Percentiles rank a stretch among this genome's conserved stretches.
Evolutionary conservation across 2,329 filamentous ascomycete genomes (phyloP).

Genomic region (Teratosphaeria pseudoeucalypti): DNA sequence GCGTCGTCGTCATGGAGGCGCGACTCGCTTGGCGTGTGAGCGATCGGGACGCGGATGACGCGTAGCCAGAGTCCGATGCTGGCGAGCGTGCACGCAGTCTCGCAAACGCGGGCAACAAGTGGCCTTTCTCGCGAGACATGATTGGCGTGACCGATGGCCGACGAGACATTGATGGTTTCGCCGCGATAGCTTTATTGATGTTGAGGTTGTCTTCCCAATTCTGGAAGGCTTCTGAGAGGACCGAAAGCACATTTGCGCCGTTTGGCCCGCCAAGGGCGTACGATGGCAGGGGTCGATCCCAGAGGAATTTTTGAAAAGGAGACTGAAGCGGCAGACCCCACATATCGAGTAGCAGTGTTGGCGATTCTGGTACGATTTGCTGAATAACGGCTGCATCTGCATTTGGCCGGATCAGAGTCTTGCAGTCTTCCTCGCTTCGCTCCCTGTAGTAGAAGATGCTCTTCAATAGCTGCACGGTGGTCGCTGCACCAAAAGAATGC

Average conservation of each 20-base stretch:
- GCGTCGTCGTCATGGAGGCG: constrained; percentile 12
- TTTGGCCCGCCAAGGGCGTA: constrained; percentile 46
- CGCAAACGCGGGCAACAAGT: constrained; percentile 20
- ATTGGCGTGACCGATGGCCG: constrained; percentile 18
- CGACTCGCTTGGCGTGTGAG: constrained; percentile 14
- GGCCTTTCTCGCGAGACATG: constrained; percentile 17
- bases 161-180: constrained; percentile 19
- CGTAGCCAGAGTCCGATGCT: constrained; percentile 24
- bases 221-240: constrained; percentile 68
- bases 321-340: constrained; percentile 67
- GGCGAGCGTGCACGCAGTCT: constrained; percentile 21
- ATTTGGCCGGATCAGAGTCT: constrained; percentile 52
- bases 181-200: constrained; percentile 55
- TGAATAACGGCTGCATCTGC: constrained; percentile 45
- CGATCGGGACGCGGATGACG: constrained; percentile 14
- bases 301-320: constrained; percentile 52
- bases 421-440: constrained; percentile 31
- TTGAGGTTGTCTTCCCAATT: constrained; percentile 67
- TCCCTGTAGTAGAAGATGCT: constrained; percentile 56
- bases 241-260: constrained; percentile 51
- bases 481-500: constrained; percentile 72
- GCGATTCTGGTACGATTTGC: constrained; percentile 59
- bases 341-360: constrained; percentile 64
- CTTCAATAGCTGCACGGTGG: constrained; percentile 67
- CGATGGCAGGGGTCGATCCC: constrained; percentile 61